Evolutionary conservation across 148 eudicot genomes (phyloP), one percentile per base, ranked within the genome.

Genomic region (Silene conica): DNA sequence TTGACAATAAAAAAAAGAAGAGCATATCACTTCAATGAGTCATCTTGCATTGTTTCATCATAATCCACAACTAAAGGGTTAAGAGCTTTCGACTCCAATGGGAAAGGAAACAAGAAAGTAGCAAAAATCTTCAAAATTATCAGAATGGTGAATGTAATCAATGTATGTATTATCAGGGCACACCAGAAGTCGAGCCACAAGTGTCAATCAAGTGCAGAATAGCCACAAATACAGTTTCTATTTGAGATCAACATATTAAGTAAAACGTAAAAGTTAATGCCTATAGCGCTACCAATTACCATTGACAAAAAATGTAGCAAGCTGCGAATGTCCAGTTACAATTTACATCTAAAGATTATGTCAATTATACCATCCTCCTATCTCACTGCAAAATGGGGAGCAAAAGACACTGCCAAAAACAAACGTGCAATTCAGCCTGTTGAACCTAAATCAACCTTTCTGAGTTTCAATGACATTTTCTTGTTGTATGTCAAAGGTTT

Each of bases 241-340:
- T 57, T 57, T n/a, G 60, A n/a, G 21, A 59, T 38, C 63, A 7
- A 8, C 28, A 8, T 5, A 22, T 22, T 59, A 28, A n/a, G n/a
- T n/a, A n/a, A n/a, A n/a, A n/a, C n/a, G 19, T 26, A 16, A 48
- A 63, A 31, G 43, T 8, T 8, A 31, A 8, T 14, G 46, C 20
- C 3, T 28, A 6, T 15, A 41, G n/a, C 46, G 20, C 41, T 67
- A 23, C 19, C 50, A 4, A 19, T 50, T n/a, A 52, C 23, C 22
- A 26, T 23, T 22, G 60, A 21, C 73, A 23, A 71, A 71, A 50
- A 34, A 18, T 23, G 63, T 18, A 9, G 63, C 74, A 71, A n/a
- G 25, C 73, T 28, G 28, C 0, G 28, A 52, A 45, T 45, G 18
- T 55, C 15, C 21, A 22, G 12, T 55, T 71, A 9, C 63, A 71